Conservation (phyloP, 306 rosid genomes). For the Acacia melanoxylon region DNA sequence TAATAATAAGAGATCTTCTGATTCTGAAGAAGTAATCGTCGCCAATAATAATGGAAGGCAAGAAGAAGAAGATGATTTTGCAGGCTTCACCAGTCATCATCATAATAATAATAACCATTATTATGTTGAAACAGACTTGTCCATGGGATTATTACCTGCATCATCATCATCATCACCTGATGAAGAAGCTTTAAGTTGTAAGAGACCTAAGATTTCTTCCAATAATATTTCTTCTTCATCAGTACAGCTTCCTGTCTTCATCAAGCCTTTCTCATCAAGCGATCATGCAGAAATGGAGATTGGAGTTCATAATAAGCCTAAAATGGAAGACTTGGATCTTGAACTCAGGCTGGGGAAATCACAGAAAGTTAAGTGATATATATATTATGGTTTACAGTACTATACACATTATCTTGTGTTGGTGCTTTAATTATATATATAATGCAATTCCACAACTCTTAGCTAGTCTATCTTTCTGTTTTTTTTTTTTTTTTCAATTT, state of each 20-base stretch:
- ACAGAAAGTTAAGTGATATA: conserved; percentile 35
- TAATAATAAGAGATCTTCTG: neutral
- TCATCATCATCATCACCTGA: neutral
- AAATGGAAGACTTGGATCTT: conserved; percentile 75
- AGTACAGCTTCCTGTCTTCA: conserved; percentile 27
- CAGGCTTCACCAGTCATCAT: conserved; percentile 1
- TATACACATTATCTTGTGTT: neutral
- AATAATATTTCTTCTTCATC: conserved; percentile 35
- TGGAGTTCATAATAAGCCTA: conserved; percentile 22
- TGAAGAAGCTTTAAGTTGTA: conserved; percentile 31
- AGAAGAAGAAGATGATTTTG: conserved; percentile 10
- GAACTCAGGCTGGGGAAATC: conserved; percentile 87
- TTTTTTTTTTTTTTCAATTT: neutral
- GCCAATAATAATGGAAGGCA: conserved; percentile 25
- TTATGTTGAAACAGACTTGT: conserved; percentile 59
- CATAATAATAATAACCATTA: neutral
- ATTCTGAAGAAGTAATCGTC: conserved; percentile 28
- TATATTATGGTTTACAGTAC: neutral
- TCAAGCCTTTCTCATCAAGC: conserved; percentile 48
- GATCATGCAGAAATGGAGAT: conserved; percentile 29
- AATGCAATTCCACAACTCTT: neutral
- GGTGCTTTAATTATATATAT: neutral
- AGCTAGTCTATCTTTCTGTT: neutral
- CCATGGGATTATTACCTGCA: conserved; percentile 44
- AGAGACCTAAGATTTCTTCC: conserved; percentile 41